Conservation (phyloP, 2,329 filamentous ascomycete genomes). For the Aspergillus sp. region DNA sequence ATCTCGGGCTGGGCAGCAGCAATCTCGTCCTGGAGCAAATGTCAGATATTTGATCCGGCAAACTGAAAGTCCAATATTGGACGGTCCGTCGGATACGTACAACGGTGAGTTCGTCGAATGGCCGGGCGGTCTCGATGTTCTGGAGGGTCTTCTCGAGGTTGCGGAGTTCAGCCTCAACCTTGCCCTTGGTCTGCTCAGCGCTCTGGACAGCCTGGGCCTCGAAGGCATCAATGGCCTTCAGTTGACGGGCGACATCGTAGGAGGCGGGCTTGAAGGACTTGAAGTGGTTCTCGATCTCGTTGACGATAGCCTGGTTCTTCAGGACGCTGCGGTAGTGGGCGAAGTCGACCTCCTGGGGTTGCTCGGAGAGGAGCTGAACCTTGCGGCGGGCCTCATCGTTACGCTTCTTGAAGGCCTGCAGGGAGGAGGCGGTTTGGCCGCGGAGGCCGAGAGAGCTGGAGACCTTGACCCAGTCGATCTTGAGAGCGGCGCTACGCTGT, state of each 20-base stretch:
- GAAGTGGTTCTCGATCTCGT: constrained; percentile 98
- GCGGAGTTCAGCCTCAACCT: constrained; percentile 92
- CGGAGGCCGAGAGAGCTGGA: constrained; percentile 92
- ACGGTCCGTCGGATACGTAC: constrained; percentile 60
- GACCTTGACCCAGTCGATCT: constrained; percentile 98
- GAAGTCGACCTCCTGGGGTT: constrained; percentile 89
- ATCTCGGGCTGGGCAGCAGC: constrained; percentile 93
- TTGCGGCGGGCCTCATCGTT: constrained; percentile 98
- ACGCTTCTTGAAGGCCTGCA: constrained; percentile 98
- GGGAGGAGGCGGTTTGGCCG: constrained; percentile 87
- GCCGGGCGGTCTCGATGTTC: constrained; percentile 95
- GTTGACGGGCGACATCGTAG: constrained; percentile 90
- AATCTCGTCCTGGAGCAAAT: constrained; percentile 77
- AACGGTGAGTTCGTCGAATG: constrained; percentile 96
- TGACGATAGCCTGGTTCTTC: constrained; percentile 94
- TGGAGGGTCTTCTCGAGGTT: constrained; percentile 92
- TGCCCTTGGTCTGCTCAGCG: constrained; percentile 93
- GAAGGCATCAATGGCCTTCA: constrained; percentile 98
- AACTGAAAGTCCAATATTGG: constrained; percentile 9
- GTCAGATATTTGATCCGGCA: constrained; percentile 9
- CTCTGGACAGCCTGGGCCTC: constrained; percentile 97
- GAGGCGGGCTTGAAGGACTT: constrained; percentile 85
- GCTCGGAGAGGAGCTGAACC: constrained; percentile 80
- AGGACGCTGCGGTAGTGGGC: constrained; percentile 85
- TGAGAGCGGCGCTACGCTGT: constrained; percentile 96